Evolutionary conservation across 2,329 filamentous ascomycete species (phyloP), one percentile per base, ranked within the genome.

Genomic region (Aspergillus texensis): DNA sequence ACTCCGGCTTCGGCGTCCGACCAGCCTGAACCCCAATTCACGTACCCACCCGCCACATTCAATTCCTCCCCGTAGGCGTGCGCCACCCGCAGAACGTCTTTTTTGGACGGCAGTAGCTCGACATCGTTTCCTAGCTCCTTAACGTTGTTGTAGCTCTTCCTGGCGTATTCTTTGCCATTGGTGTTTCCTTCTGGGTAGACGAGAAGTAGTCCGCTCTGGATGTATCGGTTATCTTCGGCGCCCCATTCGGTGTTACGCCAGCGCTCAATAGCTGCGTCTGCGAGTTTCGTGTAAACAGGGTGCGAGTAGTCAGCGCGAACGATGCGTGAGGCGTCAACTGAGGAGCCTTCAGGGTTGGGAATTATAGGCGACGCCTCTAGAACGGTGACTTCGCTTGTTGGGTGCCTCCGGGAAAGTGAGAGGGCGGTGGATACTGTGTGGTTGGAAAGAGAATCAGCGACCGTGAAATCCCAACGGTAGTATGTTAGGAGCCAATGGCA

Each of bases 291-390:
- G 78, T 98, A 98, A 26, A 89, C 86, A 0, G 86, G 81, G 73
- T 94, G 89, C 6, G 91, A 89, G 74, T 98, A 98, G 82, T 98
- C 94, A 43, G 89, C 84, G 39, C 87, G 83, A 57, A 89, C 82
- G 67, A 89, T 89, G 61, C 87, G 86, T 26, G 85, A 88, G 53
- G 81, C 81, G 74, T 89, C 87, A 65, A 88, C 83, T 65, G 84
- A 86, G 12, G 85, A 84, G 60, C 83, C 85, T 71, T 88, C 83
- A 2, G 84, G 83, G 58, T 86, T 84, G 26, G 86, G 87, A 61
- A 88, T 87, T 41, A 71, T 75, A 2, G 83, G 77, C 24, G 83
- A 81, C 28, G 84, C 80, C 67, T 89, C 87, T 60, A 89, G 75
- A 39, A 89, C 74, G 8, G 85, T 88, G 65, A 89, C 85, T 50